phyloP scores from a whole-genome alignment of 805 yeast genomes.

The Nakazawaea anatomiae region DNA sequence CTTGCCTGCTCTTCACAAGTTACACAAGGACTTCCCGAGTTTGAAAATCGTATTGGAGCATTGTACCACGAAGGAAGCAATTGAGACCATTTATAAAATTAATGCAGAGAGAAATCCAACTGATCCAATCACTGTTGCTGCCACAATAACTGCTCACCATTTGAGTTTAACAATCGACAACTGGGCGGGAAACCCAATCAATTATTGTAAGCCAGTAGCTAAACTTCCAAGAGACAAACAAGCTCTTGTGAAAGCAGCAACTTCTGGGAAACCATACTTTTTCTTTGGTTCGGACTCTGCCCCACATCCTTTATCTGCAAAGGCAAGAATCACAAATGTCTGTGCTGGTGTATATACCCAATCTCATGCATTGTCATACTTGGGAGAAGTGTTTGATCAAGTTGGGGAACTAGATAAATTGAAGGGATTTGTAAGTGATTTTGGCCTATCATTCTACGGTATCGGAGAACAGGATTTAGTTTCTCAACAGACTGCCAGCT shows the following conservation, averaged over 20 bases:
- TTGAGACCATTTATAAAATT: constrained; percentile 67
- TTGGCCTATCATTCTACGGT: constrained; percentile 68
- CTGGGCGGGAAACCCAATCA: constrained; percentile 96
- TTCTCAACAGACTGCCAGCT: constrained; percentile 39
- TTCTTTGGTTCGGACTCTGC: constrained; percentile 98
- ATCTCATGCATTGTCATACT: constrained; percentile 69
- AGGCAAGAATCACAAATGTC: constrained; percentile 73
- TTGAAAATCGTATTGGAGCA: constrained; percentile 87
- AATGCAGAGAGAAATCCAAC: constrained; percentile 36
- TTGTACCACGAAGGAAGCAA: constrained; percentile 88
- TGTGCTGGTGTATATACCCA: constrained; percentile 99
- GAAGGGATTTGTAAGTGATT: constrained; percentile 67
- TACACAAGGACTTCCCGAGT: constrained; percentile 80
- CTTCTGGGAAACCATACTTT: constrained; percentile 85
- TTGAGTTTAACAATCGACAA: constrained; percentile 81
- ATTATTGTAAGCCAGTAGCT: constrained; percentile 97
- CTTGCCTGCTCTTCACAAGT: constrained; percentile 77
- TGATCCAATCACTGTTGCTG: constrained; percentile 60
- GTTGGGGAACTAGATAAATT: constrained; percentile 59
- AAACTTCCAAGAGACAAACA: constrained; percentile 80
- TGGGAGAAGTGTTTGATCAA: constrained; percentile 81
- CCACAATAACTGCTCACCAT: constrained; percentile 95
- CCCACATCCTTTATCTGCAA: constrained; percentile 84
- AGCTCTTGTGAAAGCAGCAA: constrained; percentile 82
- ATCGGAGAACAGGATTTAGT: constrained; percentile 40